phyloP scores from a whole-genome alignment of 805 yeast species.

The Diddensiella transvaalensis region DNA sequence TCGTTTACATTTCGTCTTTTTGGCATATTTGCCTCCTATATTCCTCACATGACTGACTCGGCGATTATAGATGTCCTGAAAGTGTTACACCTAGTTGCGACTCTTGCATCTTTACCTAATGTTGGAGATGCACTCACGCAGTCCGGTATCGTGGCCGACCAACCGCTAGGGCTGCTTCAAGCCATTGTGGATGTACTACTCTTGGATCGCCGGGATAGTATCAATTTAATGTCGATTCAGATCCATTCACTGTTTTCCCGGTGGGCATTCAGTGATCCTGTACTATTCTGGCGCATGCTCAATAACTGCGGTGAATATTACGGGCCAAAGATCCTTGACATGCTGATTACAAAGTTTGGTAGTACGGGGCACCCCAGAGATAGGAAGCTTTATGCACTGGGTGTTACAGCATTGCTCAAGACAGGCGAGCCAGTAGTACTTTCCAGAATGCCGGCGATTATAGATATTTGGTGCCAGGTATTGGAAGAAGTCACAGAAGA shows the following conservation, averaged over 20 bases:
- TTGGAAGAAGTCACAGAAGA: constrained; percentile 74
- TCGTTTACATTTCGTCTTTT: constrained; percentile 9
- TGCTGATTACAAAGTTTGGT: constrained; percentile 37
- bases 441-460: constrained; percentile 31
- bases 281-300: constrained; percentile 21
- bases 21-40: constrained; percentile 14
- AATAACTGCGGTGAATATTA: neutral
- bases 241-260: constrained; percentile 24
- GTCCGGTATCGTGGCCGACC: constrained; percentile 19
- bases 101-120: constrained; percentile 15
- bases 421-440: constrained; percentile 33
- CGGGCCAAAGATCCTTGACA: constrained; percentile 18
- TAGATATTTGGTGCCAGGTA: constrained; percentile 48
- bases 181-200: constrained; percentile 30
- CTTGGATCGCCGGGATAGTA: constrained; percentile 25
- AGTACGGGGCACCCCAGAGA: constrained; percentile 71
- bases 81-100: constrained; percentile 20
- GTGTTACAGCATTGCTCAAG: constrained; percentile 50
- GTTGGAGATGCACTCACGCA: constrained; percentile 27
- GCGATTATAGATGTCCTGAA: constrained; percentile 6
- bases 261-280: constrained; percentile 25
- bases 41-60: constrained; percentile 7
- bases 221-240: constrained; percentile 24
- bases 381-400: constrained; percentile 65
- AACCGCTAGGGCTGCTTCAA: constrained; percentile 24